Evolutionary conservation across 345 rosid genomes (phyloP), one percentile per base, ranked within the genome.

Genomic region (Aquilaria yunnanensis): DNA sequence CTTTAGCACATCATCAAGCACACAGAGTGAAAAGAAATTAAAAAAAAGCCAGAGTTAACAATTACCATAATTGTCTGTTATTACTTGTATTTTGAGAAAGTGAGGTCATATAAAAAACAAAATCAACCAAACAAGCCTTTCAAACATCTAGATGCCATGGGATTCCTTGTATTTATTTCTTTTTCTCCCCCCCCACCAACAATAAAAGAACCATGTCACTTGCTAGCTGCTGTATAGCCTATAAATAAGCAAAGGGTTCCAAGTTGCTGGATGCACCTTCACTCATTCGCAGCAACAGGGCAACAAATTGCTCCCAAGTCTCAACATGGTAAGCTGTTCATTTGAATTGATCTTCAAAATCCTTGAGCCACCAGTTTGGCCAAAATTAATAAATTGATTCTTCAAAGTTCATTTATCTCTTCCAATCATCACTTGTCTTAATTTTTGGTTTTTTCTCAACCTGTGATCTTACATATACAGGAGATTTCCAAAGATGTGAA

Each of bases 391-490:
- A 10, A 29, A 11, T 14, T 7, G 11, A 14, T n/a, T 3, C 1
- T 14, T 48, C 12, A 60, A 46, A 12, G 7, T 14, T 14, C n/a
- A 9, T 52, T 14, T 32, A 32, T 54, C 32, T 56, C 59, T 58
- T 7, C 33, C 16, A 16, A n/a, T 16, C n/a, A 14, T 14, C 41
- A 31, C 31, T 51, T 32, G 23, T 23, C 10, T 59, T 46, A 6
- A 41, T 57, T 23, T 57, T 46, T 16, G 63, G 45, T 51, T 43
- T 41, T 14, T 46, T 37, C 12, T 50, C 56, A 50, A 32, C 41
- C 46, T 23, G 14, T 56, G 23, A 30, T 56, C 63, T n/a, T 43
- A 32, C 77, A 79, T 83, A 77, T 43, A 32, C 77, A 79, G 85
- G 78, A 59, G 6, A 63, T 50, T 50, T 45, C 57, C 54, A 66